Conservation (phyloP, 805 yeast species). For the Myxozyma udenii region DNA sequence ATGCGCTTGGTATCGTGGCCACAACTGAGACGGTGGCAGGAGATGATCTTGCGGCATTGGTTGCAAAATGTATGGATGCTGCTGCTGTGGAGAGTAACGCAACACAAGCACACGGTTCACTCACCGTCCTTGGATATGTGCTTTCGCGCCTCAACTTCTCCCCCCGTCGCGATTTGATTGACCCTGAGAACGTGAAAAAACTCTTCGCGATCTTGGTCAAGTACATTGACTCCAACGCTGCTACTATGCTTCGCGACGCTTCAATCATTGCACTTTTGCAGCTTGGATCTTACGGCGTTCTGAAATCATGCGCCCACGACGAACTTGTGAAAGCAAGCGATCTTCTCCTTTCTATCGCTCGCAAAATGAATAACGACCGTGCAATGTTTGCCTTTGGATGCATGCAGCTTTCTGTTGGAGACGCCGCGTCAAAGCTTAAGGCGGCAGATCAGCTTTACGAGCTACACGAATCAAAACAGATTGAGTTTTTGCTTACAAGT, state of each 20-base stretch:
- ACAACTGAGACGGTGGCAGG: slow-evolving; percentile 1
- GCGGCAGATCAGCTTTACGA: slow-evolving; percentile 49
- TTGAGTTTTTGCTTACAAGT: slow-evolving; percentile 70
- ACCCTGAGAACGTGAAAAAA: slow-evolving; percentile 49
- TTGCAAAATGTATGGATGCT: background rate
- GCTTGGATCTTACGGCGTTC: slow-evolving; percentile 43
- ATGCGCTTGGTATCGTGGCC: slow-evolving; percentile 43
- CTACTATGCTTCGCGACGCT: slow-evolving; percentile 13
- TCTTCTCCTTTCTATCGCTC: slow-evolving; percentile 33
- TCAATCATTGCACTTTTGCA: slow-evolving; percentile 36
- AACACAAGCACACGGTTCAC: slow-evolving; percentile 20
- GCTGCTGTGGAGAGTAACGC: slow-evolving; percentile 2
- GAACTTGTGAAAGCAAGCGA: slow-evolving; percentile 13
- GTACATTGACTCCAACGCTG: slow-evolving; percentile 4
- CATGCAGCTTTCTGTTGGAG: slow-evolving; percentile 44
- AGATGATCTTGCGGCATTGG: background rate
- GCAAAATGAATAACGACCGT: slow-evolving; percentile 53
- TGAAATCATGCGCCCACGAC: slow-evolving; percentile 30
- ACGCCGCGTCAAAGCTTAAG: slow-evolving; percentile 33
- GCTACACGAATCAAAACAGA: slow-evolving; percentile 62
- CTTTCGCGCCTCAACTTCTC: slow-evolving; percentile 47
- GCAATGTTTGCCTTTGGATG: slow-evolving; percentile 57
- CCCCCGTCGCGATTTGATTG: slow-evolving; percentile 36
- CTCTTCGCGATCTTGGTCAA: slow-evolving; percentile 45
- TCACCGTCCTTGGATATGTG: slow-evolving; percentile 46